A percentile compares a stretch with the other conserved stretches of the same genome.
Conservation (phyloP, 805 yeast species). For the Citeromyces nyonsensis region DNA sequence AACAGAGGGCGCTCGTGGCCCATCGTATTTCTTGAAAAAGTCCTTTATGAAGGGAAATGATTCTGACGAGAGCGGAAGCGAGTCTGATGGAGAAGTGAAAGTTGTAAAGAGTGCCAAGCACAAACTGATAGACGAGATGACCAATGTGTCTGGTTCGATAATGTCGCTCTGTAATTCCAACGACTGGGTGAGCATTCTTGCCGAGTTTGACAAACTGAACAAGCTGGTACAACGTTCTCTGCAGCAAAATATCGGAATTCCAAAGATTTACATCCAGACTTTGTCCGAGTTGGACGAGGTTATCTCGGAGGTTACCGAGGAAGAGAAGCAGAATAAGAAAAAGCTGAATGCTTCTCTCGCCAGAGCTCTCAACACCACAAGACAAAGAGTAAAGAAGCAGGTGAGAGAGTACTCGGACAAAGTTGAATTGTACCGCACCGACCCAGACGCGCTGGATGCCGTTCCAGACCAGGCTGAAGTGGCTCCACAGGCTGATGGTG, state of each 20-base stretch:
- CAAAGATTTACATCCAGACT: constrained; percentile 53
- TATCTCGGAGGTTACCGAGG: constrained; percentile 32
- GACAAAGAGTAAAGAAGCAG: constrained; percentile 78
- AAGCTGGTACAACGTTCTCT: constrained; percentile 50
- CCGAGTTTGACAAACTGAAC: constrained; percentile 66
- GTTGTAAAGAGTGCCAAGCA: constrained; percentile 91
- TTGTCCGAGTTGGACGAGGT: constrained; percentile 62
- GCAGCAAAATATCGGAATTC: constrained; percentile 67
- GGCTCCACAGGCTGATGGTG: constrained; percentile 10
- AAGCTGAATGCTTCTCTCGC: constrained; percentile 73
- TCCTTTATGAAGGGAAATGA: constrained; percentile 19
- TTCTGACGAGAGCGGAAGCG: constrained; percentile 18
- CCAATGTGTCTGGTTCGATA: constrained; percentile 44
- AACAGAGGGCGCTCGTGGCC: constrained; percentile 23
- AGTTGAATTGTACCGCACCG: constrained; percentile 42
- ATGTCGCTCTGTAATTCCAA: constrained; percentile 52
- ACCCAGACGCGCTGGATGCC: constrained; percentile 61
- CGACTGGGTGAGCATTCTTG: constrained; percentile 66
- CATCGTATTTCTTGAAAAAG: constrained; percentile 40
- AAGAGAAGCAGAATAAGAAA: constrained; percentile 39
- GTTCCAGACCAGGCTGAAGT: constrained; percentile 18
- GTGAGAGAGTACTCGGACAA: constrained; percentile 51
- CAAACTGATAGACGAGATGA: constrained; percentile 80
- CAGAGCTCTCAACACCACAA: constrained; percentile 74
- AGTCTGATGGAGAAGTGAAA: constrained; percentile 53